A percentile compares a stretch with the other conserved stretches of the same genome.
phyloP scores from a whole-genome alignment of 1,139 yeast genomes.

The Scheffersomyces insectosa region DNA sequence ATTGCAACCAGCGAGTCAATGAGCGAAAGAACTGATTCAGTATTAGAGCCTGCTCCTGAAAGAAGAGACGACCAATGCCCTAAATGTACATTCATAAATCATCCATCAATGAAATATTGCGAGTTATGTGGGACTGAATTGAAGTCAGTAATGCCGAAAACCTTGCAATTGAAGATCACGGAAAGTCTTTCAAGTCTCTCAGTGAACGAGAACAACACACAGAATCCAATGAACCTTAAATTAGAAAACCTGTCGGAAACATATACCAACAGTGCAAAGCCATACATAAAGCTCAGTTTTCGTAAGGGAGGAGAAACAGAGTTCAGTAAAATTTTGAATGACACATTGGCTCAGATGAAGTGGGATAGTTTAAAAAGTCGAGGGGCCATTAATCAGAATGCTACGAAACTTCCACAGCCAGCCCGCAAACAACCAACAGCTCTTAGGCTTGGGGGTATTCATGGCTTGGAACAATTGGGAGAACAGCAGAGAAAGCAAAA shows the following conservation, averaged over 20 bases:
- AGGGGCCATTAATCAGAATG: constrained; percentile 45
- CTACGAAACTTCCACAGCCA: constrained; percentile 22
- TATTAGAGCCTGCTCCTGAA: constrained; percentile 1
- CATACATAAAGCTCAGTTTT: constrained; percentile 59
- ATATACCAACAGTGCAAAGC: constrained; percentile 29
- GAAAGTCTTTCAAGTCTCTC: not conserved
- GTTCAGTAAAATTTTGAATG: constrained; percentile 45
- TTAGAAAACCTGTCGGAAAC: constrained; percentile 32
- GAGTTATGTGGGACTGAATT: constrained; percentile 83
- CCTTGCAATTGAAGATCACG: constrained; percentile 7
- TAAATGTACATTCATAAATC: constrained; percentile 83
- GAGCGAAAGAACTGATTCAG: not conserved
- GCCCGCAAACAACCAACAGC: constrained; percentile 8
- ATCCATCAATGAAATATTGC: constrained; percentile 73
- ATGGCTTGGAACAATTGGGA: constrained; percentile 64
- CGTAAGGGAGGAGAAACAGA: constrained; percentile 57
- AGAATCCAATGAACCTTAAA: constrained; percentile 22
- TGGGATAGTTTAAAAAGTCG: constrained; percentile 44
- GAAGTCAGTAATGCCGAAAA: constrained; percentile 19
- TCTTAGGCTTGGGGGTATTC: constrained; percentile 52
- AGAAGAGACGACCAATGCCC: constrained; percentile 60
- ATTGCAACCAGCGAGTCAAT: not conserved
- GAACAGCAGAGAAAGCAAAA: constrained; percentile 59
- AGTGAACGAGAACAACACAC: constrained; percentile 3
- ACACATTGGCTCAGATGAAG: constrained; percentile 42